Evolutionary conservation across 805 yeast species (phyloP), one percentile per base, ranked within the genome.

Genomic region (Candida schatavii): DNA sequence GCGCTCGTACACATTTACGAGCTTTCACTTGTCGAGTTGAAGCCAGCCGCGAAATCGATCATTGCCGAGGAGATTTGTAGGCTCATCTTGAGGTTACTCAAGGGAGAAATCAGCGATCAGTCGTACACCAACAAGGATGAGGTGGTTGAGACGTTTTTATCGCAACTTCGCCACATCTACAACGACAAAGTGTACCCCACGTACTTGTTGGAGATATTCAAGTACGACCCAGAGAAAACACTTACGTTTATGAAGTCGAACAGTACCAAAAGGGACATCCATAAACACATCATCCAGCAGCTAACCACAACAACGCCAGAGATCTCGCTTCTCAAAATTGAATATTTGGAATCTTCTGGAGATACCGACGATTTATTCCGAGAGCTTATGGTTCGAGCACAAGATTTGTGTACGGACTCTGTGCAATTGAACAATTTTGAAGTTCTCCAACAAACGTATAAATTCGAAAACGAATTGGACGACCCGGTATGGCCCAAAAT

Each of bases 401-500:
- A 23, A 28, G 31, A 15, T 5, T 20, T 25, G 6, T 14, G 17
- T 14, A 6, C 4, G 3, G 38, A 35, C n/a, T 13, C 23, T 15
- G 17, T 41, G 5, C 46, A 47, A 23, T 22, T 31, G 3, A 53
- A 52, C 30, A 64, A 62, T 41, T 56, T 66, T 25, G 43, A 41
- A 5, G 57, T 64, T 9, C 45, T 68, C 10, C 45, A 46, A 34
- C 42, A 51, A 9, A 59, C 72, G 2, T 70, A 53, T 41, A 41
- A 44, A 31, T 45, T 59, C 6, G 69, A 67, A 28, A 64, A 62
- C 40, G 43, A 54, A 7, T 51, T 68, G 28, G 37, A 45, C 1
- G 61, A 59, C 18, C 49, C 58, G 1, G 42, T 43, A 13, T 66
- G 71, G 72, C 72, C 71, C 15, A 66, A 66, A 34, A 47, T 61